Evolutionary conservation across 2,329 filamentous ascomycete genomes (phyloP), one percentile per base, ranked within the genome.

Genomic region (Nigrospora sphaerica): DNA sequence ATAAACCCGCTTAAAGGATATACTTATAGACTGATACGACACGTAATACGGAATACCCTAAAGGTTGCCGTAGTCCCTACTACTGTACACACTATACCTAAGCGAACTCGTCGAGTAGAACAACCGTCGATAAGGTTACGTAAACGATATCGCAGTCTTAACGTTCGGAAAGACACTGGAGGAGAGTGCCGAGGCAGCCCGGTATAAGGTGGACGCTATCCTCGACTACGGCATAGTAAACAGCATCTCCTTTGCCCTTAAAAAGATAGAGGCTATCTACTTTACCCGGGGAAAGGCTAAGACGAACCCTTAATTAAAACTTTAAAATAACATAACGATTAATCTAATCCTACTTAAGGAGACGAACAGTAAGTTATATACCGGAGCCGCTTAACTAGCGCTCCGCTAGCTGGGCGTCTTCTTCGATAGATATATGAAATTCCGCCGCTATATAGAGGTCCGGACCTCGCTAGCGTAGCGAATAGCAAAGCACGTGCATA

Each of bases 201-300:
- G n/a, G n/a, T n/a, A n/a, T n/a, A n/a, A n/a, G n/a, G n/a, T n/a
- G n/a, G n/a, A n/a, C n/a, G n/a, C n/a, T n/a, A n/a, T n/a, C n/a
- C n/a, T n/a, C n/a, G n/a, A n/a, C n/a, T n/a, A n/a, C n/a, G n/a
- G n/a, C n/a, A n/a, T n/a, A n/a, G n/a, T n/a, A 4, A 53, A 54
- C 31, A 49, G 45, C 14, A 45, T 58, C 32, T 45, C 46, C 9
- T 58, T 58, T 36, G 47, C 53, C 46, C 47, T 39, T 6, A 44
- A 41, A 4, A 58, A 58, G 38, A 56, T 52, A 31, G 48, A 58
- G 39, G 48, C 56, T 4, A 55, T 58, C n/a, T 46, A 58, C 37
- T 54, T 57, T 45, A 42, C 46, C 7, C 39, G 28, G 36, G 47
- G 42, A 13, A 35, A 17, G 42, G 32, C 44, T 17, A 18, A 45